Base-by-base conservation (phyloP, 2,329 filamentous ascomycete genomes). In the Neurospora crassa region DNA sequence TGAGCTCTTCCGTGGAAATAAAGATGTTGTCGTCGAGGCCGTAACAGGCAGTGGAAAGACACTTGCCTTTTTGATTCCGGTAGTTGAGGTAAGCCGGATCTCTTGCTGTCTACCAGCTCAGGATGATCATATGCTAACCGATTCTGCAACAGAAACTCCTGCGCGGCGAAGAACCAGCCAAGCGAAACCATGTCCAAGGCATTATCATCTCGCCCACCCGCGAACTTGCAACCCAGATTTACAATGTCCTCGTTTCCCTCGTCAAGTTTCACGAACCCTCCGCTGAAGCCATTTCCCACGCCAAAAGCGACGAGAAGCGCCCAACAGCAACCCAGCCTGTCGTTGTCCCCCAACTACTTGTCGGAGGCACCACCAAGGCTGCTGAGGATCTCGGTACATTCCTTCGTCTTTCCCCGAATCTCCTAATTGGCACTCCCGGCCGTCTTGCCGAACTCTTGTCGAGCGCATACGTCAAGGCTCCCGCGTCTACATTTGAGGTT, bases 11-110 rank as follows among this genome's bases (percentile, higher is more conserved):
- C 89, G 92, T 83, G 88, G 88, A 47, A 90, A 93, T 78, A 93
- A 93, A 77, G 91, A 94, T 81, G 90, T 94, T 3, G 91, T 94
- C 3, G 91, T 94, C 10, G 76, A 91, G 85, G 93, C 93, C 41
- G 94, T 97, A 4, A 97, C 94, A 2, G 94, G 94, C 14, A 96
- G 92, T 80, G 94, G 94, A 72, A 97, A 97, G 82, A 97, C 94
- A 0, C 84, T 97, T 40, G 88, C 93, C 1, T 99, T 95, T 77
- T 83, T 81, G 45, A 76, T 79, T 24, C 77, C 76, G 0, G 74
- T 77, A 10, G 71, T 77, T 24, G 76, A 77, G 71, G 75, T 76
- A 42, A 40, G 53, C 24, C 16, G 70, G 5, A n/a, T 70, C 2
- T 45, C 24, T 69, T 16, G 1, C 40, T 42, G 20, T 37, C 18